Evolutionary conservation across 768 basidiomycete species (phyloP), one percentile per base, ranked within the genome.

Genomic region (Termitomyces sp.): DNA sequence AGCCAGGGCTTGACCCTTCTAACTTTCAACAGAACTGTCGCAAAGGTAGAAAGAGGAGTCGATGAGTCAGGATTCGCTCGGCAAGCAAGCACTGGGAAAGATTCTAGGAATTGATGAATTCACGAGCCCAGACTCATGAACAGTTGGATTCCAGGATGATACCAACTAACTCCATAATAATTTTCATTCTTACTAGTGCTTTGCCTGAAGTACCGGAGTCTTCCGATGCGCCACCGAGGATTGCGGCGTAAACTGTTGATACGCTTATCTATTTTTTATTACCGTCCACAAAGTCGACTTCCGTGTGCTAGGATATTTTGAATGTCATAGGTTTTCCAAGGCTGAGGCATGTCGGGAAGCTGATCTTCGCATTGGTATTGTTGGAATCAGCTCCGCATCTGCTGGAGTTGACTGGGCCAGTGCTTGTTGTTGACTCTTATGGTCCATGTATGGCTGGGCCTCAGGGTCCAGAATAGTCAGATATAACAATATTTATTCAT

Each of bases 1-100:
- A 79, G 71, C 0, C 71, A 76, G 54, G 89, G 90, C 0, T 68
- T 90, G 34, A 89, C 88, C 0, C 69, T 91, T 7, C 46, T 71
- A 13, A 66, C 67, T 9, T 82, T 88, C 72, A 87, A 90, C 64
- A 46, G 41, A 3, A 77, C 76, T 0, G 78, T 77, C 16, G 42
- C 74, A 10, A 72, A 70, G 58, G 70, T 82, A 34, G 80, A 78
- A 63, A 56, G 64, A 0, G 72, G 69, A 4, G 75, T 74, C 24
- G 61, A 73, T 46, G 74, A 77, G 63, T 71, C 72, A 42, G 71
- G 71, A 50, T 71, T 71, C 47, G 59, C 67, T 12, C 51, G 53
- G 14, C 16, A 12, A 22, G 39, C 50, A 3, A 48, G 57, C 29
- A 7, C 37, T 14, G n/a, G 29, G 22, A 34, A 43, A n/a, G 53